Percentiles rank a stretch among this genome's conserved stretches.
phyloP scores from a whole-genome alignment of 163 green algal species.

The Scenedesmus sp. region DNA sequence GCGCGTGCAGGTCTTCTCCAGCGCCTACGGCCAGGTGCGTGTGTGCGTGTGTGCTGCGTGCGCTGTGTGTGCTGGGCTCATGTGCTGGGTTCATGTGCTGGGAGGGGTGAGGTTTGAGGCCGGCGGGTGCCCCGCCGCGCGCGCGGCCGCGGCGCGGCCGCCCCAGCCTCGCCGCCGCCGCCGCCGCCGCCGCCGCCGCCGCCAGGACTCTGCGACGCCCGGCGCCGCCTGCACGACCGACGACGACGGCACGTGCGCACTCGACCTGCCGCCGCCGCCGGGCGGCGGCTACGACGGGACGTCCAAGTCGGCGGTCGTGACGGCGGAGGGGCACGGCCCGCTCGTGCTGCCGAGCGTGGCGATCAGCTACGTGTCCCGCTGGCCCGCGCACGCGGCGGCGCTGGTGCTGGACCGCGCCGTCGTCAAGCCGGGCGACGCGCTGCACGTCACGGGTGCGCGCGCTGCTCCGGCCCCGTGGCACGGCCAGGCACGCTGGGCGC shows the following conservation, averaged over 20 bases:
- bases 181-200: neutral
- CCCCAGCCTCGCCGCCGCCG: too few relatives aligned
- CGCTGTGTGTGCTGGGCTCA: too few relatives aligned
- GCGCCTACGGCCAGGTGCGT: constrained; percentile 10
- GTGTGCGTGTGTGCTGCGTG: neutral
- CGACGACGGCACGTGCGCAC: constrained; percentile 23
- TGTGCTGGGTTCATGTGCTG: too few relatives aligned
- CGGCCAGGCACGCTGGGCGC: neutral
- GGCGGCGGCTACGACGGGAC: neutral
- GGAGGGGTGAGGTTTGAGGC: too few relatives aligned
- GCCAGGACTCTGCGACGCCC: neutral
- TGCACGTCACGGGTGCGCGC: constrained; percentile 44
- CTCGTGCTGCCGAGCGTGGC: constrained; percentile 21
- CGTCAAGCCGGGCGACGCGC: constrained; percentile 45
- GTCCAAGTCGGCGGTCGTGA: neutral
- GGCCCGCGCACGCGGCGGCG: neutral
- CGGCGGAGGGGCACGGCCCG: constrained; percentile 15
- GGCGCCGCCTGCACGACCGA: constrained; percentile 23
- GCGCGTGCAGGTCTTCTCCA: constrained; percentile 26
- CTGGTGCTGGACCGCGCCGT: constrained; percentile 48
- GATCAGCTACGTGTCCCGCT: neutral
- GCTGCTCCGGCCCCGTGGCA: neutral
- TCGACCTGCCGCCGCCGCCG: neutral
- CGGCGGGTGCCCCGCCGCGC: too few relatives aligned
- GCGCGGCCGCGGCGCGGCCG: too few relatives aligned